Evolutionary conservation across 768 basidiomycete species (phyloP).

Genomic region (Macrolepiota fuliginosa): DNA sequence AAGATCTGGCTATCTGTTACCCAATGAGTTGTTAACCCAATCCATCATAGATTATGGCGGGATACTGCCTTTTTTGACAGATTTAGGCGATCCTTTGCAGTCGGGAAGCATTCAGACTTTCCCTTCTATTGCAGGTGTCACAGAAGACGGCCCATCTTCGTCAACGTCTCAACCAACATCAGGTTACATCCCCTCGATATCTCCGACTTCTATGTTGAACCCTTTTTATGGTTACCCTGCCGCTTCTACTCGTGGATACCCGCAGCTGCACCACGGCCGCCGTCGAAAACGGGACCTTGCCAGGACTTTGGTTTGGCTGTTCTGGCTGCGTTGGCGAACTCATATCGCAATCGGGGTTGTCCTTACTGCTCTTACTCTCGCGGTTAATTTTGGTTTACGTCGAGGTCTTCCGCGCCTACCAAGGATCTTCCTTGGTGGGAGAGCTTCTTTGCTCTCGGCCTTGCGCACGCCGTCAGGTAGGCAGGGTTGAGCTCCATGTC

Average conservation of each 20-base stretch:
- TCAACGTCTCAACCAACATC: constrained; percentile 16
- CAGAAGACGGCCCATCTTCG: constrained; percentile 13
- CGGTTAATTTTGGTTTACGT: constrained; percentile 23
- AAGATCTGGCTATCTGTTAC: constrained; percentile 10
- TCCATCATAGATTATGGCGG: constrained; percentile 64
- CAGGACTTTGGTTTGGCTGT: constrained; percentile 57
- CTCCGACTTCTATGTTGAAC: constrained; percentile 60
- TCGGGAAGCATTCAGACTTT: constrained; percentile 20
- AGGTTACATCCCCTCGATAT: constrained; percentile 30
- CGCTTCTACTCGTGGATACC: constrained; percentile 28
- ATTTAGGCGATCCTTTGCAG: constrained; percentile 49
- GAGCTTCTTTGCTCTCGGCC: constrained; percentile 3
- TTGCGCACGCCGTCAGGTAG: not conserved
- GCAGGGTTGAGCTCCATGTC: not conserved
- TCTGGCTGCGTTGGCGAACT: constrained; percentile 65
- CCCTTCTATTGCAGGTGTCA: constrained; percentile 7
- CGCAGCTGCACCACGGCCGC: constrained; percentile 54
- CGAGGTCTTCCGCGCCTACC: constrained; percentile 20
- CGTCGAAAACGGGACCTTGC: constrained; percentile 67
- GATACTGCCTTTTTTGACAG: constrained; percentile 46
- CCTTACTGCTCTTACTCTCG: constrained; percentile 26
- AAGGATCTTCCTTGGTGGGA: constrained; percentile 6
- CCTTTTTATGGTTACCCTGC: constrained; percentile 78
- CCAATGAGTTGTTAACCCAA: constrained; percentile 18
- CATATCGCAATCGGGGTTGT: constrained; percentile 35